Evolutionary conservation across 2,329 filamentous ascomycete genomes (phyloP).

Genomic region (Fusarium gaditjirri): DNA sequence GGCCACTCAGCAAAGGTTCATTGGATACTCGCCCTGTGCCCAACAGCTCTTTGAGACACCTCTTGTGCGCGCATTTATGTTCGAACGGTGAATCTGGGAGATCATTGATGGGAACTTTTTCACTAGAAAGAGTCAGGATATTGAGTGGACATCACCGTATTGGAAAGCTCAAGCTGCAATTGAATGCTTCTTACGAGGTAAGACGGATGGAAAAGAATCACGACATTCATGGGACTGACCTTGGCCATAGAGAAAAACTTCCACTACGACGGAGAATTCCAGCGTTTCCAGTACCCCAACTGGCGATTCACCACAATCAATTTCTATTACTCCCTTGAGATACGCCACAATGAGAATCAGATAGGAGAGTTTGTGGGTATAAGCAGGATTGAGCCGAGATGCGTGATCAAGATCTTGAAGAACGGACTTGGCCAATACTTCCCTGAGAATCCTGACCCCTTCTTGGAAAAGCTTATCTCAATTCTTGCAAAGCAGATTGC

Average conservation of each 20-base stretch:
- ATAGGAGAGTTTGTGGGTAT: too few species aligned
- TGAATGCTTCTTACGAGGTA: not conserved
- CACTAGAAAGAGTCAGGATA: not conserved
- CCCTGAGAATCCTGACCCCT: not conserved
- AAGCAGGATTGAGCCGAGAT: not conserved
- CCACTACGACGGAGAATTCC: rapidly evolving
- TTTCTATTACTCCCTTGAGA: not conserved
- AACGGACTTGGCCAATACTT: not conserved
- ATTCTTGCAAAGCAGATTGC: too few species aligned
- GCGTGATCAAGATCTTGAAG: not conserved
- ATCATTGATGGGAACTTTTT: not conserved
- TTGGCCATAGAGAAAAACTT: not conserved
- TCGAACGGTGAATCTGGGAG: not conserved
- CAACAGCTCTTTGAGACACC: not conserved
- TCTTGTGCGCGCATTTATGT: not conserved
- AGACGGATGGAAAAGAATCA: not conserved
- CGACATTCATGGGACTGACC: not conserved
- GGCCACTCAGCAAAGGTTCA: not conserved
- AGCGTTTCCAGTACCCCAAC: not conserved
- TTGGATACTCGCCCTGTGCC: not conserved
- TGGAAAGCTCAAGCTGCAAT: not conserved
- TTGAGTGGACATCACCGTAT: not conserved
- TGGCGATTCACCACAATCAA: not conserved
- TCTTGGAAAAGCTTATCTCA: not conserved
- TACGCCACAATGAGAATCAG: too few species aligned